A percentile compares a stretch with the other conserved stretches of the same genome.
phyloP scores from a whole-genome alignment of 441 rosid species.

The Euphorbia celastroides region DNA sequence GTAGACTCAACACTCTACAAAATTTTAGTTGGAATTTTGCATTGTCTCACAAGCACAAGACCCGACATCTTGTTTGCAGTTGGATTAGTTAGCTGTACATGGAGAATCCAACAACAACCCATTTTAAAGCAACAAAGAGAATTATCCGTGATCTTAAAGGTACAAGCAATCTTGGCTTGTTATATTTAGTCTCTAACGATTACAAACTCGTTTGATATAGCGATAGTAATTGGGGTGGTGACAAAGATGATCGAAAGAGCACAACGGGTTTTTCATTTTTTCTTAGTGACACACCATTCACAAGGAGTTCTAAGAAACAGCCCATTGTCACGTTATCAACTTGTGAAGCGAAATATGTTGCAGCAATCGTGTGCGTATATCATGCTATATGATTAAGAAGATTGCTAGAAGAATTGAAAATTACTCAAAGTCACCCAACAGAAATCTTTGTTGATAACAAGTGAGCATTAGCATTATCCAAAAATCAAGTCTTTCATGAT shows the following conservation, averaged over 20 bases:
- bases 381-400: neutral
- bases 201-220: neutral
- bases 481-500: too few relatives aligned
- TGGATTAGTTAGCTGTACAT: neutral
- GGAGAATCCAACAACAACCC: neutral
- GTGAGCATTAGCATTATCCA: neutral
- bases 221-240: constrained; percentile 10
- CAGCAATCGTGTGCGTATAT: neutral
- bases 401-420: neutral
- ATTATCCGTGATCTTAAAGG: too few relatives aligned
- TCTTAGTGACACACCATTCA: neutral
- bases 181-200: neutral
- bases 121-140: too few relatives aligned
- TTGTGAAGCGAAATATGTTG: neutral
- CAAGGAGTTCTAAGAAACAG: constrained; percentile 9
- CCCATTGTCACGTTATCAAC: neutral
- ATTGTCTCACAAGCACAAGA: neutral
- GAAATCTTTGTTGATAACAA: neutral
- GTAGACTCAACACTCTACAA: neutral
- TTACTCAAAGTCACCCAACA: neutral
- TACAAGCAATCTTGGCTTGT: neutral
- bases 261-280: neutral
- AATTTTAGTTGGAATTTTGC: neutral
- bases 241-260: constrained; percentile 6
- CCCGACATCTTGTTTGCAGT: neutral